A percentile compares a stretch with the other conserved stretches of the same genome.
Conservation (phyloP, 2,329 filamentous ascomycete species). For the Paraconiothyrium sp. region DNA sequence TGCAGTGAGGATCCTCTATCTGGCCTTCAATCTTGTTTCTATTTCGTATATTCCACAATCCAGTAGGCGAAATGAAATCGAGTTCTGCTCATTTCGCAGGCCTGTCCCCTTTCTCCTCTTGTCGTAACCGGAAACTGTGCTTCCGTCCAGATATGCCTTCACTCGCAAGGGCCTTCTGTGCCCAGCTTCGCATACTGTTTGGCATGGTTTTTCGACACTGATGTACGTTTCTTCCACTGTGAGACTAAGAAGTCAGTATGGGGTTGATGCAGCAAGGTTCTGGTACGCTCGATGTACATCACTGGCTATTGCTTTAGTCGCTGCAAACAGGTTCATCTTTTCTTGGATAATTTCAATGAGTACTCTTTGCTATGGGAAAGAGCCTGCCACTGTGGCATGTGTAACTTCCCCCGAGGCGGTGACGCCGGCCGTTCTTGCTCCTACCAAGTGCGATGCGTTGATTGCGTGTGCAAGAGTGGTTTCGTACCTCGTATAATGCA, state of each 20-base stretch:
- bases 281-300: not conserved
- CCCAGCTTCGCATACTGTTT: not conserved
- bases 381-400: not conserved
- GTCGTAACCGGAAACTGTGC: not conserved
- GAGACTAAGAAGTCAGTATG: not conserved
- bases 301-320: not conserved
- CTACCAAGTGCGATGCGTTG: too few species aligned
- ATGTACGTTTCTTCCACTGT: not conserved
- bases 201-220: not conserved
- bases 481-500: too few species aligned
- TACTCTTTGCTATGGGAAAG: not conserved
- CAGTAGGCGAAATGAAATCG: not conserved
- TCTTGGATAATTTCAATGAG: not conserved
- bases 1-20: not conserved
- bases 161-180: not conserved
- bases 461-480: too few species aligned
- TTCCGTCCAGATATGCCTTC: not conserved
- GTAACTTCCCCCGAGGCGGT: too few species aligned
- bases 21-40: not conserved
- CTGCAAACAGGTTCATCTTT: not conserved
- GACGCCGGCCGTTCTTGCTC: too few species aligned
- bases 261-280: not conserved
- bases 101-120: not conserved
- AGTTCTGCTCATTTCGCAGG: not conserved
- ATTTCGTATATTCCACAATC: not conserved